These are phyloP conservation scores for Aspergillus viridinutans DNA, from an alignment of 2,329 filamentous ascomycete species.

Conservation along the genomic window DNA sequence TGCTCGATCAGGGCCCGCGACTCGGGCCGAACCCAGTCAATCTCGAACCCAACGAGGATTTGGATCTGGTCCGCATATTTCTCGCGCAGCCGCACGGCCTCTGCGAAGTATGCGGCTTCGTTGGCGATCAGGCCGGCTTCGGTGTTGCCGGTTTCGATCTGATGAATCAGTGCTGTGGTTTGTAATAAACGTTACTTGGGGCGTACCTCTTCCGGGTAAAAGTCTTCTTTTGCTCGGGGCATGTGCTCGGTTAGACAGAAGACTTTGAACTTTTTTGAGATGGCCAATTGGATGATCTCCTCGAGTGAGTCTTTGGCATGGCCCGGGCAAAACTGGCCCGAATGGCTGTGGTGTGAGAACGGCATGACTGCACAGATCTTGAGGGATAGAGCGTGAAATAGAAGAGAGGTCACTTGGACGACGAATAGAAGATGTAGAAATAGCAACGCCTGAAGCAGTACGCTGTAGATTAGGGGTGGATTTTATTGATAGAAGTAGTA, in stretches of 20 bases:
- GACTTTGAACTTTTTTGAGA: slow-evolving; percentile 71
- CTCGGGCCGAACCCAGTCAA: slow-evolving; percentile 79
- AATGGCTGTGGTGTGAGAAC: slow-evolving; percentile 97
- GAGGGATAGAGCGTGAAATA: background rate
- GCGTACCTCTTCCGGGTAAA: slow-evolving; percentile 84
- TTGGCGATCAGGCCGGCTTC: slow-evolving; percentile 42
- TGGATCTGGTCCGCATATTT: slow-evolving; percentile 68
- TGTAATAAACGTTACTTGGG: background rate
- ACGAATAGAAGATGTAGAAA: background rate
- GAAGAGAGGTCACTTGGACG: background rate
- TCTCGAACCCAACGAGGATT: slow-evolving; percentile 85
- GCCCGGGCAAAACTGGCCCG: slow-evolving; percentile 89
- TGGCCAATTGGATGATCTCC: slow-evolving; percentile 74
- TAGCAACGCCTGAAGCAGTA: background rate
- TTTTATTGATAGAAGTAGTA: background rate
- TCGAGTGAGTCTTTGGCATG: slow-evolving; percentile 85
- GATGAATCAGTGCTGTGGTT: background rate
- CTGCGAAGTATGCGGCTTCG: slow-evolving; percentile 62
- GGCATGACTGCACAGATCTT: slow-evolving; percentile 59
- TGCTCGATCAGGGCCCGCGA: slow-evolving; percentile 57
- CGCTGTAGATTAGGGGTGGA: background rate
- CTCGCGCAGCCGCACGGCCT: slow-evolving; percentile 68
- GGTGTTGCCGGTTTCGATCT: slow-evolving; percentile 31
- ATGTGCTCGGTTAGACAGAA: slow-evolving; percentile 95
- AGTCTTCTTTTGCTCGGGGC: slow-evolving; percentile 71